Percentiles rank a stretch among this genome's conserved stretches.
Conservation (phyloP, 129 eudicot species). For the Centrapalus pauciflorus region DNA sequence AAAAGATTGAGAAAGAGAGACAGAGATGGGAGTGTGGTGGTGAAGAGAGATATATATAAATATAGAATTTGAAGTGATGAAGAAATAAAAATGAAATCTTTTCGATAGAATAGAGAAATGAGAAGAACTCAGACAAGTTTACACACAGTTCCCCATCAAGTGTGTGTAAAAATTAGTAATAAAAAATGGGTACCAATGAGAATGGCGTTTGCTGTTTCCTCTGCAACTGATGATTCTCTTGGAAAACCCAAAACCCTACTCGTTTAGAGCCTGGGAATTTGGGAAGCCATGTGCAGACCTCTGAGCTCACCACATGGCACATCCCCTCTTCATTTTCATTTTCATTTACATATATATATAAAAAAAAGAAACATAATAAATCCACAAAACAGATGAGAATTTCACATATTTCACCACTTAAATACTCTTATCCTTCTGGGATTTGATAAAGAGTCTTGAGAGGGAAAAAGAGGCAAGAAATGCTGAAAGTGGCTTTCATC, state of each 20-base stretch:
- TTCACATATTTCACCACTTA: neutral
- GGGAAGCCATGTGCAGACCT: constrained; percentile 88
- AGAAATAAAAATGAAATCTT: constrained; percentile 10
- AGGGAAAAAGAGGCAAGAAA: no score
- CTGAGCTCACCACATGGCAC: constrained; percentile 84
- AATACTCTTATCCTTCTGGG: no score
- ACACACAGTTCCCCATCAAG: constrained; percentile 23
- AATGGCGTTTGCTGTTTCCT: constrained; percentile 38
- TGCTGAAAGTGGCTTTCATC: no score
- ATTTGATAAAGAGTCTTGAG: neutral
- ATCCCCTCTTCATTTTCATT: constrained; percentile 29
- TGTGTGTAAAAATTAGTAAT: neutral
- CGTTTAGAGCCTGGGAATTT: constrained; percentile 51
- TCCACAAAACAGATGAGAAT: constrained; percentile 1
- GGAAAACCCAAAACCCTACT: constrained; percentile 43
- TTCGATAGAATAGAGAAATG: constrained; percentile 26
- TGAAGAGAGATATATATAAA: constrained; percentile 12
- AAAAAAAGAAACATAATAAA: neutral
- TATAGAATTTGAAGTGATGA: constrained; percentile 6
- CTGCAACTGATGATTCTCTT: constrained; percentile 75
- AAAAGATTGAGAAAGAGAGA: constrained; percentile 6
- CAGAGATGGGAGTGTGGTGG: constrained; percentile 12
- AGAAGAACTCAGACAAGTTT: constrained; percentile 24
- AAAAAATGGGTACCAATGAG: constrained; percentile 31
- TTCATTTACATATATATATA: no score